These are phyloP conservation scores for Plasmodium yoelii DNA, from an alignment of 169 alveolate genomes.

Conservation along the genomic window DNA sequence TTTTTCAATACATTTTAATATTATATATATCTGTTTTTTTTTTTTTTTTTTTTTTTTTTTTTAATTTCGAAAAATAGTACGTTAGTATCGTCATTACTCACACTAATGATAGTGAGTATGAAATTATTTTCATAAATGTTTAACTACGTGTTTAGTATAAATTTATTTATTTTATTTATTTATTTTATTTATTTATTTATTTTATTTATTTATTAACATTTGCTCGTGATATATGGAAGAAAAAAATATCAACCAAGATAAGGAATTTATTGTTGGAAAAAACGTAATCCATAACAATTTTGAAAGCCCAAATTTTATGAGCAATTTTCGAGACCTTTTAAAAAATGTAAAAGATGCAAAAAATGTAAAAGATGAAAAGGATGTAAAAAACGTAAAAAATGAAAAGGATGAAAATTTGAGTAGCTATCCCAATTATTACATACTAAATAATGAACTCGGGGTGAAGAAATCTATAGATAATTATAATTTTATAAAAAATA, in stretches of 20 bases:
- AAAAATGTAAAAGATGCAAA: background rate
- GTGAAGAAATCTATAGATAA: background rate
- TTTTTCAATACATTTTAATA: too few species aligned
- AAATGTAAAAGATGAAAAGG: background rate
- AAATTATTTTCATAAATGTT: too few species aligned
- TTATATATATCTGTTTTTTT: too few species aligned
- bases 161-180: background rate
- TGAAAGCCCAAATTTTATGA: conserved; percentile 25
- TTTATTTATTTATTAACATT: background rate
- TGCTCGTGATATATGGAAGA: conserved; percentile 11
- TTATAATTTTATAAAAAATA: background rate
- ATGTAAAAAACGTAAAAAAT: background rate
- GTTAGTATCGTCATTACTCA: too few species aligned
- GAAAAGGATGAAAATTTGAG: background rate
- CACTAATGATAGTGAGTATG: too few species aligned
- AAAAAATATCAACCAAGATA: conserved; percentile 22
- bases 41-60: too few species aligned
- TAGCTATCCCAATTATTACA: background rate
- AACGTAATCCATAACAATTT: conserved; percentile 53
- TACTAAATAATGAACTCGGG: background rate
- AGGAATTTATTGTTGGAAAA: conserved; percentile 32
- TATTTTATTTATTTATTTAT: background rate
- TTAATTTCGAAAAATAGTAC: too few species aligned
- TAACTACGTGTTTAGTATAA: too few species aligned
- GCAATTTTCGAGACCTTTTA: conserved; percentile 1